Evolutionary conservation across 192 early-diverging fungal species (phyloP), one percentile per base, ranked within the genome.

Genomic region (Backusella psychrophila): DNA sequence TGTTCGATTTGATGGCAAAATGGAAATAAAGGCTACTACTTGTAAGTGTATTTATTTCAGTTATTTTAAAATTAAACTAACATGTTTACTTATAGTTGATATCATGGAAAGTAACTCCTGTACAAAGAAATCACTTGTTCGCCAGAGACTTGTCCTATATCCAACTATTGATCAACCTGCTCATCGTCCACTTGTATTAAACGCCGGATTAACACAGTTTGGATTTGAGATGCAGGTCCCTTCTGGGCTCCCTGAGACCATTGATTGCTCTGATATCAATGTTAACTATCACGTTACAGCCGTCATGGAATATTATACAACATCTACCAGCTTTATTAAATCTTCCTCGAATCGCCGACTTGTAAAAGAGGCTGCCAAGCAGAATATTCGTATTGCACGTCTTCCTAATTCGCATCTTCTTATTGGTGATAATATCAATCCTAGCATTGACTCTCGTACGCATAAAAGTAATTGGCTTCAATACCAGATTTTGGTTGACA

Each of bases 201-300:
- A 52, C 6, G 15, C 71, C 14, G 71, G 71, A 4, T 35, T 52
- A 19, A 72, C 71, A 19, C 71, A 53, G 19, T 72, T 42, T 26
- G 71, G 71, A 5, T 72, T 72, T 21, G 71, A 72, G 34, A 72
- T 72, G 71, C 39, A 72, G 34, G 17, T 72, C 34, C 71, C 71
- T 36, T 44, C 41, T 8, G 71, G 71, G 2, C 34, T 72, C 21
- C 71, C 71, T 19, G 71, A 72, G 19, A 72, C 38, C 4, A 35
- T 72, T 6, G 71, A 72, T 9, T 72, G 71, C 8, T 53, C 44
- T 44, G 46, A 72, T 35, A 42, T 72, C 8, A 44, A 23, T 29
- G 71, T 72, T 6, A 31, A 72, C 12, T 72, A 72, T 12, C 36
- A 42, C 8, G 71, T 72, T 6, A 52, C 71, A 6, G 71, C 71